These are phyloP conservation scores for Epichloe glyceriae DNA, from an alignment of 2,329 filamentous ascomycete species.

Conservation along the genomic window DNA sequence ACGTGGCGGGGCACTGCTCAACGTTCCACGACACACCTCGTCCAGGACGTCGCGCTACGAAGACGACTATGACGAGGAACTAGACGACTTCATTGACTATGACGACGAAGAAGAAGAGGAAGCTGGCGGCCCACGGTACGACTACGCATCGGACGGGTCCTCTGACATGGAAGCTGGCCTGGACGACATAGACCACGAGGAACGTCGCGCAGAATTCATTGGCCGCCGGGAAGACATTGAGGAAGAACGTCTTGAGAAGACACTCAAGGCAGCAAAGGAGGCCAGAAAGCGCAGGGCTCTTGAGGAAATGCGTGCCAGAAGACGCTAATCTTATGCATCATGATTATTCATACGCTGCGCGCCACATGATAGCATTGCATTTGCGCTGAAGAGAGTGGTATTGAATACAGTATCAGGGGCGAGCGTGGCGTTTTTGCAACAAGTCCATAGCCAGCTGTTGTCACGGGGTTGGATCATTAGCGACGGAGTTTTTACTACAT, in stretches of 20 bases:
- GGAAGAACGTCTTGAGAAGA: conserved; percentile 49
- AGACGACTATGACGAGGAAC: conserved; percentile 49
- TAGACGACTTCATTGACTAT: conserved; percentile 50
- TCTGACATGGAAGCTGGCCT: conserved; percentile 70
- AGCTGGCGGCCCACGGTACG: conserved; percentile 28
- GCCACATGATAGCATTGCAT: background rate
- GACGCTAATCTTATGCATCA: conserved; percentile 10
- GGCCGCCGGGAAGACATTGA: conserved; percentile 56
- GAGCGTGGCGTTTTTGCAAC: background rate
- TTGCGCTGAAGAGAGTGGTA: background rate
- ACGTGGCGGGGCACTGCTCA: conserved; percentile 29
- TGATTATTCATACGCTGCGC: background rate
- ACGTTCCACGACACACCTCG: conserved; percentile 17
- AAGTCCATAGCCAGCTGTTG: background rate
- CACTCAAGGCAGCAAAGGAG: conserved; percentile 49
- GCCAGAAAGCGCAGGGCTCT: conserved; percentile 33
- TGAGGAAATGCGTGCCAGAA: conserved; percentile 21
- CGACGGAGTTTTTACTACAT: conserved; percentile 23
- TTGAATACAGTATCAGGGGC: background rate
- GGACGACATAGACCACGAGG: conserved; percentile 62
- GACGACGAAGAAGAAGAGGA: conserved; percentile 45
- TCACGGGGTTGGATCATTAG: conserved; percentile 18
- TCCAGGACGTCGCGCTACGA: conserved; percentile 29
- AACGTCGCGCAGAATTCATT: conserved; percentile 45
- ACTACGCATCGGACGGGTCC: conserved; percentile 51